Evolutionary conservation across 208 protist genomes (phyloP).

Genomic region (Strigomonas galati): DNA sequence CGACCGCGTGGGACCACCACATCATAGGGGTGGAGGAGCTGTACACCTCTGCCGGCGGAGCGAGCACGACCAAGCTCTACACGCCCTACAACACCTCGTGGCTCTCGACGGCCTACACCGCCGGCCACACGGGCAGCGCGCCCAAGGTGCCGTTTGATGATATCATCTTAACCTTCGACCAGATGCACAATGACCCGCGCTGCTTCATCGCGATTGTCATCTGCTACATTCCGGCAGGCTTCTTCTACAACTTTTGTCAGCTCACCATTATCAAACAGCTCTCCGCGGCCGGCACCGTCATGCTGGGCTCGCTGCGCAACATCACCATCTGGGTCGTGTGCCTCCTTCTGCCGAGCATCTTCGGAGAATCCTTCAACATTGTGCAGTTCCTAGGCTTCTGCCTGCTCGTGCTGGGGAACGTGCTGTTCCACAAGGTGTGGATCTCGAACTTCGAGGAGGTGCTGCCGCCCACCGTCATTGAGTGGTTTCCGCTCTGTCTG

Average conservation of each 20-base stretch:
- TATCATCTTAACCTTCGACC: constrained; percentile 56
- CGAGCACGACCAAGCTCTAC: constrained; percentile 12
- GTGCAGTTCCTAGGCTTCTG: constrained; percentile 68
- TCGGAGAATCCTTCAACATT: constrained; percentile 61
- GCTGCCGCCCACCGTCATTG: constrained; percentile 30
- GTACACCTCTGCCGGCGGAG: background rate
- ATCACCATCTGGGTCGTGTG: constrained; percentile 64
- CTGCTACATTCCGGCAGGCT: constrained; percentile 44
- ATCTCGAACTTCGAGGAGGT: constrained; percentile 39
- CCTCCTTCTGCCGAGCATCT: constrained; percentile 51
- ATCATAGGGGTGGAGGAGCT: constrained; percentile 25
- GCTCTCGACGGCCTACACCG: constrained; percentile 1
- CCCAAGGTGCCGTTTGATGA: constrained; percentile 62
- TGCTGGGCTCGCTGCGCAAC: constrained; percentile 72
- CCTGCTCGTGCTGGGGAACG: constrained; percentile 53
- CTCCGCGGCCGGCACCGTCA: constrained; percentile 62
- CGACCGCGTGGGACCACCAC: constrained; percentile 39
- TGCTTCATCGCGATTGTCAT: constrained; percentile 39
- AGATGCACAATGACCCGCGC: constrained; percentile 33
- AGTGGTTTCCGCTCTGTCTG: constrained; percentile 6
- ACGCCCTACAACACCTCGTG: background rate
- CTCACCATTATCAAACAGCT: constrained; percentile 68
- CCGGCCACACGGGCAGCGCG: background rate
- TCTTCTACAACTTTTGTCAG: constrained; percentile 66
- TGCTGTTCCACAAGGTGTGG: constrained; percentile 61